Base-by-base conservation (phyloP, 768 basidiomycete species). In the Arthromyces matolae region DNA sequence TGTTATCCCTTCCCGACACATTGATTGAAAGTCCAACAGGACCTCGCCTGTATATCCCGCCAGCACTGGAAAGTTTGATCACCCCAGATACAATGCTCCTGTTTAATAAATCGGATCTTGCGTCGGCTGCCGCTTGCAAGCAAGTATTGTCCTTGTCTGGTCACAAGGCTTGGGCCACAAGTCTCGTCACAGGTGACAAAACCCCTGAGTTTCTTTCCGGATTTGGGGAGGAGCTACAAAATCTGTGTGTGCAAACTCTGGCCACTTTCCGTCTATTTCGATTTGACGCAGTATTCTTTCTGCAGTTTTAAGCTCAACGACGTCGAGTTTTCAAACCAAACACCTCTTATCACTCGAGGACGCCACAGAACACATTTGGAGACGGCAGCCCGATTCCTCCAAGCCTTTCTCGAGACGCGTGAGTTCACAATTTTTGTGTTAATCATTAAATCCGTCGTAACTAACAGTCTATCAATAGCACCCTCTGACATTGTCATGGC, bases 321-420 rank as follows among this genome's bases (percentile, higher is more conserved):
- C 28, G 45, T 50, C 24, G 36, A 46, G 12, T 41, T 54, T n/a
- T 69, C 61, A 2, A 43, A 53, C 14, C 68, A 73, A 7, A 64
- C 71, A 5, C 89, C 89, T 0, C 66, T 93, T 24, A 79, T 94
- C 38, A 92, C 89, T 0, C 86, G 88, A 39, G 78, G 81, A 7
- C 78, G 92, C 16, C 93, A 95, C 61, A 79, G 90, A 8, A 75
- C 77, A 5, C 89, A 90, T 57, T 74, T 95, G 18, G 75, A 87
- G 60, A 74, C 74, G 14, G 84, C 87, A 1, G 67, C 78, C 22
- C 71, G 56, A 12, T 84, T 83, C 50, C 63, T 90, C 12, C 71
- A 82, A 22, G 79, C 81, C 1, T 89, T 88, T 59, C 64, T 88
- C 3, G 65, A 65, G 36, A 66, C 49, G 44, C 37, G 56, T 49